A percentile compares a stretch with the other conserved stretches of the same genome.
Conservation (phyloP, 345 rosid species). For the Diplotaxis tenuifolia region DNA sequence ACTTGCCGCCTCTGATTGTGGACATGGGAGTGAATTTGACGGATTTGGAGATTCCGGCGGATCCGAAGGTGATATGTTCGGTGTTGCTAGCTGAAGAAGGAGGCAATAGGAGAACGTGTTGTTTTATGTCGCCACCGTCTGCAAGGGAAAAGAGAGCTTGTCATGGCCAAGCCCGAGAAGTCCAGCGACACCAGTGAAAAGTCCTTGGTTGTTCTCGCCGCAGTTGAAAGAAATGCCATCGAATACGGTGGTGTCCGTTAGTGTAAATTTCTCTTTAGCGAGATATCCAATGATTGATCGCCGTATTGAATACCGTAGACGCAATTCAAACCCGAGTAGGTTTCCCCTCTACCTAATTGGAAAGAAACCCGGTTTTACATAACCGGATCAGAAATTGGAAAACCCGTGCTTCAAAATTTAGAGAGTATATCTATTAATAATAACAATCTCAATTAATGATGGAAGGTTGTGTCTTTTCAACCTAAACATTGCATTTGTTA, state of each 20-base stretch:
- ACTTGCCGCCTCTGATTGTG: conserved; percentile 31
- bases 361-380: too few species aligned
- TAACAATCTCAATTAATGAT: too few species aligned
- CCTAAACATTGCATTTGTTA: too few species aligned
- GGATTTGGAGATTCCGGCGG: conserved; percentile 38
- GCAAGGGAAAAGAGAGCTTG: conserved; percentile 60
- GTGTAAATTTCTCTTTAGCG: conserved; percentile 54
- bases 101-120: conserved; percentile 82
- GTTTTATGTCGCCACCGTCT: conserved; percentile 56
- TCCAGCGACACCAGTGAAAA: conserved; percentile 68
- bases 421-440: too few species aligned
- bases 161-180: conserved; percentile 82
- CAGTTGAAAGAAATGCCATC: conserved; percentile 63
- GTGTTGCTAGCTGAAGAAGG: conserved; percentile 58
- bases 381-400: too few species aligned
- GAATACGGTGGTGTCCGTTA: conserved; percentile 48
- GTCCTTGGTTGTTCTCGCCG: conserved; percentile 78
- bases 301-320: conserved; percentile 79
- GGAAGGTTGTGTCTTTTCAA: too few species aligned
- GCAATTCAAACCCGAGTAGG: conserved; percentile 58
- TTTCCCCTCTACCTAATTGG: conserved; percentile 46
- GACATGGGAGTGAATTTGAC: conserved; percentile 63
- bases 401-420: too few species aligned
- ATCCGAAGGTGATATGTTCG: conserved; percentile 75
- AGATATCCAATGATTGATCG: conserved; percentile 70